phyloP scores from a whole-genome alignment of 2,329 filamentous ascomycete genomes.

The Aureobasidium pullulans region DNA sequence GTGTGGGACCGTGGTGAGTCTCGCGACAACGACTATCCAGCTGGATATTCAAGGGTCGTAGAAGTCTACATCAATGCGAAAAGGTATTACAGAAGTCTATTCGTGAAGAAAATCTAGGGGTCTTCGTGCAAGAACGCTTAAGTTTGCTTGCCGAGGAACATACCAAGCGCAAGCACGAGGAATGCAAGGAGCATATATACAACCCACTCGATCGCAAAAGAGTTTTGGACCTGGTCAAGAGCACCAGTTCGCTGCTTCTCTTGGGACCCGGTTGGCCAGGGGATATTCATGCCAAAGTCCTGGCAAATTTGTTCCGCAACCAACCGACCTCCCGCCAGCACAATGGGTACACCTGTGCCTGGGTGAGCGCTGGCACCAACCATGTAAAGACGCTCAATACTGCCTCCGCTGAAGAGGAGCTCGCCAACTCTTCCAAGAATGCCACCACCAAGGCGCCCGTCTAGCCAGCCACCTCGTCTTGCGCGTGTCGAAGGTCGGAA shows the following conservation, averaged over 20 bases:
- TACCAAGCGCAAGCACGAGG: background rate
- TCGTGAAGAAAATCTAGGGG: background rate
- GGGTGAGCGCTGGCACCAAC: conserved; percentile 71
- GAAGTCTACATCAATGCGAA: background rate
- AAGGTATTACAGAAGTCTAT: conserved; percentile 2
- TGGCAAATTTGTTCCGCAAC: conserved; percentile 47
- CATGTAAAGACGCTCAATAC: conserved; percentile 54
- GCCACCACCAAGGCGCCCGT: conserved; percentile 20
- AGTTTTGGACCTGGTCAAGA: conserved; percentile 3
- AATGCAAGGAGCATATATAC: conserved; percentile 8
- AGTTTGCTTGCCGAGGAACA: conserved; percentile 1
- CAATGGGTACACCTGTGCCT: conserved; percentile 68
- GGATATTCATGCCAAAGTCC: conserved; percentile 31
- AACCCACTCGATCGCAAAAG: background rate
- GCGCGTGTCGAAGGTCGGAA: conserved; percentile 58
- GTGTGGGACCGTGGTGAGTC: no score
- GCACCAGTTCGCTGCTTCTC: conserved; percentile 11
- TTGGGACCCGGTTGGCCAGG: conserved; percentile 28
- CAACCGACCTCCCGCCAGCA: conserved; percentile 61
- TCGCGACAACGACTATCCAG: background rate
- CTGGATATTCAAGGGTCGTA: background rate
- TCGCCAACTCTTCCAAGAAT: conserved; percentile 14
- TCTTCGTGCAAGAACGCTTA: background rate
- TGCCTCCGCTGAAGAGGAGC: conserved; percentile 22
- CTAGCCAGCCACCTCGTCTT: conserved; percentile 35